Evolutionary conservation across 306 rosid genomes (phyloP).

Genomic region (Carpinus fangiana): DNA sequence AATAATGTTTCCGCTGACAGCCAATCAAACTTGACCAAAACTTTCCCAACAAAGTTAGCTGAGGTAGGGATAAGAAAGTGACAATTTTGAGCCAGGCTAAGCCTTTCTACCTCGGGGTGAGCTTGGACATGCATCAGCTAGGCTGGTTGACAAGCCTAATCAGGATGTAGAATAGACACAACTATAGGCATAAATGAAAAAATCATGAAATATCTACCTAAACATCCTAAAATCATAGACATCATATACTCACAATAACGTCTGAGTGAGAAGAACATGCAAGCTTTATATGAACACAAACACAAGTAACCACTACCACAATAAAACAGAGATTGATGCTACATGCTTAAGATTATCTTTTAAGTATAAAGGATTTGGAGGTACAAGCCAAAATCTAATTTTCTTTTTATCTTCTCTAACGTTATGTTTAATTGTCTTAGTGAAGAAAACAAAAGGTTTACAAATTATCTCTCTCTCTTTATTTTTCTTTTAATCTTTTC

Average conservation of each 20-base stretch:
- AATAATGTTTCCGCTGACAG: neutral
- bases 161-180: neutral
- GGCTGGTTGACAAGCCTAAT: neutral
- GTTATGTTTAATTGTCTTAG: no score
- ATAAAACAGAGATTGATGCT: neutral
- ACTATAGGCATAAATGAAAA: neutral
- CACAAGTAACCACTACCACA: neutral
- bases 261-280: constrained; percentile 4
- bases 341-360: neutral
- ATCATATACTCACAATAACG: constrained; percentile 61
- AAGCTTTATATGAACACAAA: neutral
- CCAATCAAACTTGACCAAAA: neutral
- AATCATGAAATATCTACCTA: neutral
- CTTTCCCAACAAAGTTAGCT: neutral
- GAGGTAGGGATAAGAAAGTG: neutral
- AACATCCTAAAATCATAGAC: neutral
- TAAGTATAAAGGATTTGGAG: neutral
- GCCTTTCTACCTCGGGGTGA: neutral
- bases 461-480: no score
- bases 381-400: neutral
- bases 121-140: neutral
- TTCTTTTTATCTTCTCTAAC: no score
- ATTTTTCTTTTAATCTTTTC: no score
- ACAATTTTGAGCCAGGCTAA: neutral
- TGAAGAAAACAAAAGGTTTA: no score